Evolutionary conservation across 2,329 filamentous ascomycete species (phyloP), one percentile per base, ranked within the genome.

Genomic region (Camptophora hylomeconis): DNA sequence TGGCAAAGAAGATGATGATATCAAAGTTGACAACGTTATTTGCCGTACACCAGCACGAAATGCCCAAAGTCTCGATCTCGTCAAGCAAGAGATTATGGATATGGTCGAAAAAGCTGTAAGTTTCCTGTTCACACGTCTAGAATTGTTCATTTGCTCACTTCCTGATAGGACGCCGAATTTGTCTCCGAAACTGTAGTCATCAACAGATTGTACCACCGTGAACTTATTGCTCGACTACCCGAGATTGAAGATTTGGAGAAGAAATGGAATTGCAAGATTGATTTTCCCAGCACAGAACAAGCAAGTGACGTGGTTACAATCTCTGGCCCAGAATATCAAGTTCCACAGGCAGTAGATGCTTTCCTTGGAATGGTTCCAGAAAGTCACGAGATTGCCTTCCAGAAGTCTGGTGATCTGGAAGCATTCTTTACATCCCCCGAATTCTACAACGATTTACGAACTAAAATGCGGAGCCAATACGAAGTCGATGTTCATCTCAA

Each of bases 241-340:
- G 82, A 94, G 49, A 83, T 98, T 33, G 87, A 95, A 42, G 82
- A 89, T 45, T 67, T 98, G 28, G 89, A 98, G 63, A 92, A 92
- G 67, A 94, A 93, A 60, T 95, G 86, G 79, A 95, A 95, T 56
- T 98, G 89, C 75, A 95, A 95, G 64, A 92, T 98, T 49, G 81
- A 84, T 44, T 98, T 98, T 52, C 89, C 89, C 5, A 93, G 86
- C 58, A 95, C 89, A 7, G 89, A 98, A 54, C 80, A 92, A 57
- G 89, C 89, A 13, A 95, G 87, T 52, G 89, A 98, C 49, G 80
- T 92, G 49, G 84, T 98, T 30, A 92, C 80, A 11, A 84, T 98
- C 34, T 93, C 84, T 37, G 89, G 89, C 4, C 89, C 89, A 27
- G 87, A 95, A 60, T 98, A 92, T 70, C 89, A 95, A 65, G 87